Percentiles rank a stretch among this genome's conserved stretches.
Evolutionary conservation across 192 early-diverging fungal genomes (phyloP).

Genomic region (Rhizophagus clarus): DNA sequence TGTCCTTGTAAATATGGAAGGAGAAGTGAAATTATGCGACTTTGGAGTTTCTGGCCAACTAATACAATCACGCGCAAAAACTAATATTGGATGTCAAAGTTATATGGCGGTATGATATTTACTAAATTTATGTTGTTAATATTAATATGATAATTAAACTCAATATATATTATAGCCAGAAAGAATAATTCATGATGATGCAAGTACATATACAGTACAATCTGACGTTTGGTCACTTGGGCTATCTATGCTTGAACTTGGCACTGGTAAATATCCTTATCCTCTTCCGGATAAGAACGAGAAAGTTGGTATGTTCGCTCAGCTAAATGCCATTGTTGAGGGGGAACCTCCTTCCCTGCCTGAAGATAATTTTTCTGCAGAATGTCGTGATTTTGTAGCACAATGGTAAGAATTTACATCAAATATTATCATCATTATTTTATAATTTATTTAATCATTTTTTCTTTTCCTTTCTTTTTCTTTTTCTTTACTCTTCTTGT

Average conservation of each 20-base stretch:
- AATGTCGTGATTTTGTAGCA: constrained; percentile 78
- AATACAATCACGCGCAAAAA: constrained; percentile 86
- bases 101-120: constrained; percentile 82
- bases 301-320: constrained; percentile 81
- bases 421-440: not conserved
- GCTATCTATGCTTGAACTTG: constrained; percentile 84
- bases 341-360: constrained; percentile 78
- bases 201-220: constrained; percentile 77
- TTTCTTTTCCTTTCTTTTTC: not conserved
- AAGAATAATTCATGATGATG: constrained; percentile 64
- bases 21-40: constrained; percentile 94
- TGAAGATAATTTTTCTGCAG: constrained; percentile 60
- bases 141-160: not conserved
- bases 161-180: constrained; percentile 67
- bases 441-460: not conserved
- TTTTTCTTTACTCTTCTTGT: not conserved
- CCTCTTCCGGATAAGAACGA: constrained; percentile 46
- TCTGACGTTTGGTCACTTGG: constrained; percentile 97
- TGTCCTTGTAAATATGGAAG: constrained; percentile 80
- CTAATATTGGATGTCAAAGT: constrained; percentile 91
- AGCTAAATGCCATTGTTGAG: constrained; percentile 83
- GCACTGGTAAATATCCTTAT: constrained; percentile 81
- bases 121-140: constrained; percentile 6
- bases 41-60: constrained; percentile 95
- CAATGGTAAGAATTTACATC: constrained; percentile 54